These are phyloP conservation scores for Thalia dealbata DNA, from an alignment of 176 grass and related monocot species.

Conservation along the genomic window DNA sequence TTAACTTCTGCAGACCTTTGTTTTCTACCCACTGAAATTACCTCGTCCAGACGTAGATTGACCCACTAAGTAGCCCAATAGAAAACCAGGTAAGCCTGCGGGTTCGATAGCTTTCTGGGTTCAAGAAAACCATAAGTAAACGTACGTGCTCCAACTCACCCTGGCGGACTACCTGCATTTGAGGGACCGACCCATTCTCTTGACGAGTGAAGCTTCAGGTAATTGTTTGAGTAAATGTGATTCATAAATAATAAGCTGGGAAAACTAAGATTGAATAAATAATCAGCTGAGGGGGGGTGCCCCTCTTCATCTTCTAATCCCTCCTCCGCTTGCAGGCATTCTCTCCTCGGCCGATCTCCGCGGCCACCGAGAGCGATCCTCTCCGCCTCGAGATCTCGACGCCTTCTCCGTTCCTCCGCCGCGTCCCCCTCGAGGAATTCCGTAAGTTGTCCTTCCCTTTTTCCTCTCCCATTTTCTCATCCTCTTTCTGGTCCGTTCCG, in stretches of 20 bases:
- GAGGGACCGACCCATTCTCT: no score
- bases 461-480: neutral
- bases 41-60: no score
- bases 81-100: no score
- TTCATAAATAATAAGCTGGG: neutral
- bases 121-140: no score
- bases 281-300: neutral
- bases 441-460: neutral
- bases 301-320: neutral
- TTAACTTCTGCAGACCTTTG: no score
- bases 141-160: no score
- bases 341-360: neutral
- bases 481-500: neutral
- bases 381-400: conserved; percentile 20
- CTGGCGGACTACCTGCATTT: no score
- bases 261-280: neutral
- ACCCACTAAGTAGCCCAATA: no score
- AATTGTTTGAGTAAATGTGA: no score
- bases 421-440: neutral
- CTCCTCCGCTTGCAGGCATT: neutral
- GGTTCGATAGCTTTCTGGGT: no score
- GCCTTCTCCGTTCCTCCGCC: conserved; percentile 4
- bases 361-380: conserved; percentile 1
- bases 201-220: no score
- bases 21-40: no score